Percentiles rank a stretch among this genome's conserved stretches.
Evolutionary conservation across 2,329 filamentous ascomycete species (phyloP).

Genomic region (Mycosphaerella arachidis): DNA sequence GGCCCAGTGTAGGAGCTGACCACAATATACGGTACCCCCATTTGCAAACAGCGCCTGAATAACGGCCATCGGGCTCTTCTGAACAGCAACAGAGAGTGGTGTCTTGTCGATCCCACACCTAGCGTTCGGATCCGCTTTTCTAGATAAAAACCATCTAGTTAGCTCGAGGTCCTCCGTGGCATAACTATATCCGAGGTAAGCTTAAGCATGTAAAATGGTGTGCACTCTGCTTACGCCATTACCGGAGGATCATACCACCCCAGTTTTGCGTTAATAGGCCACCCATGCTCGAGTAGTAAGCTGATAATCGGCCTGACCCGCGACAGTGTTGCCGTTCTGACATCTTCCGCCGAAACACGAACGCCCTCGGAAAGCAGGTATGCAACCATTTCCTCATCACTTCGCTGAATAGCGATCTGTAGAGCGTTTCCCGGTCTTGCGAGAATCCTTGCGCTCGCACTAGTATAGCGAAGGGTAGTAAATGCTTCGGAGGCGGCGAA

Average conservation of each 20-base stretch:
- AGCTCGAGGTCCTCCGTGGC: slow-evolving; percentile 6
- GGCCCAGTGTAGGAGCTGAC: slow-evolving; percentile 15
- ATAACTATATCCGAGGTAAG: background rate
- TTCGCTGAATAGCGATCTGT: background rate
- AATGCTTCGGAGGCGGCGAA: background rate
- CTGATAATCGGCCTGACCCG: background rate
- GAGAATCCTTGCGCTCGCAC: background rate
- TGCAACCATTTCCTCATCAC: background rate
- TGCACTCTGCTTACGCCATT: slow-evolving; percentile 2
- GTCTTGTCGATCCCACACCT: slow-evolving; percentile 13
- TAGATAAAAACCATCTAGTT: slow-evolving; percentile 10
- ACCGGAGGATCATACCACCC: slow-evolving; percentile 7
- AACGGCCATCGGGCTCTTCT: slow-evolving; percentile 6
- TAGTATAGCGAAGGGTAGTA: background rate
- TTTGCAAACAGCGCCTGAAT: slow-evolving; percentile 13
- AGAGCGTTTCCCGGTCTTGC: background rate
- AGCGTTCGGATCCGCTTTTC: slow-evolving; percentile 16
- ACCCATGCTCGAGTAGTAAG: slow-evolving; percentile 5
- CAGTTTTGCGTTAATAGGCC: slow-evolving; percentile 6
- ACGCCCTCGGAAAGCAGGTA: background rate
- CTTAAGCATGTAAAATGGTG: background rate
- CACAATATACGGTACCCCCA: slow-evolving; percentile 2
- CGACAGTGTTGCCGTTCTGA: background rate
- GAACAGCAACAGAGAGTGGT: slow-evolving; percentile 13
- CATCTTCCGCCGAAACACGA: background rate